These are phyloP conservation scores for Kwoniella dendrophila DNA, from an alignment of 768 basidiomycete genomes.

Conservation along the genomic window DNA sequence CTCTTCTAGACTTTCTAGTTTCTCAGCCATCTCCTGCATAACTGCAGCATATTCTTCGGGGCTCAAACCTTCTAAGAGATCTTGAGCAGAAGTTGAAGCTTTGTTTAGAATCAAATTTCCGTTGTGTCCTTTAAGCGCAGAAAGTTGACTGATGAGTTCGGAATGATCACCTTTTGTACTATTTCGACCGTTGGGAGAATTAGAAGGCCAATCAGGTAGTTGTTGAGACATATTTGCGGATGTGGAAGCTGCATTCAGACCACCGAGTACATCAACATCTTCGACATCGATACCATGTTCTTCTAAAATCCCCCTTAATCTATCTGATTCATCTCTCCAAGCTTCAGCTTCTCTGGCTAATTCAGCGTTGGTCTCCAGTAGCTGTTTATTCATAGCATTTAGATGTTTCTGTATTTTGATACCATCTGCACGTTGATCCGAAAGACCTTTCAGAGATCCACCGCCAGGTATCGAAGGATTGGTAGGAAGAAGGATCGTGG, in stretches of 20 bases:
- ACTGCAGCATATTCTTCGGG: slow-evolving; percentile 33
- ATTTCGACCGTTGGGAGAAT: slow-evolving; percentile 5
- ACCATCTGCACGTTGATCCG: slow-evolving; percentile 46
- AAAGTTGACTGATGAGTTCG: slow-evolving; percentile 7
- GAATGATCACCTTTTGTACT: slow-evolving; percentile 14
- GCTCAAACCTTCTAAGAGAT: slow-evolving; percentile 12
- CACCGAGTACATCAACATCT: slow-evolving; percentile 35
- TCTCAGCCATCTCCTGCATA: slow-evolving; percentile 42
- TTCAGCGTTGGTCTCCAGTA: slow-evolving; percentile 46
- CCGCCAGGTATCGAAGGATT: slow-evolving; percentile 24
- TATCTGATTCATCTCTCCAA: slow-evolving; percentile 44
- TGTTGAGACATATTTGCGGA: slow-evolving; percentile 17
- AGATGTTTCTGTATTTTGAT: slow-evolving; percentile 54
- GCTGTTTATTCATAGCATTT: slow-evolving; percentile 53
- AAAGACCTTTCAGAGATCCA: slow-evolving; percentile 31
- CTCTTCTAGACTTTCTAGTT: slow-evolving; percentile 40
- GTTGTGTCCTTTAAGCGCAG: slow-evolving; percentile 1
- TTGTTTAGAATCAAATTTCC: background rate
- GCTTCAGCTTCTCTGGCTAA: slow-evolving; percentile 46
- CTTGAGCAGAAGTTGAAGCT: slow-evolving; percentile 11
- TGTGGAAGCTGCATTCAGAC: background rate
- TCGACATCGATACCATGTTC: slow-evolving; percentile 42
- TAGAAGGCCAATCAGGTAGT: slow-evolving; percentile 13
- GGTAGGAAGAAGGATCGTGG: slow-evolving; percentile 44
- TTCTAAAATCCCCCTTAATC: slow-evolving; percentile 29